Conservation (phyloP, 2,329 filamentous ascomycete genomes). For the Trichoderma harzianum region DNA sequence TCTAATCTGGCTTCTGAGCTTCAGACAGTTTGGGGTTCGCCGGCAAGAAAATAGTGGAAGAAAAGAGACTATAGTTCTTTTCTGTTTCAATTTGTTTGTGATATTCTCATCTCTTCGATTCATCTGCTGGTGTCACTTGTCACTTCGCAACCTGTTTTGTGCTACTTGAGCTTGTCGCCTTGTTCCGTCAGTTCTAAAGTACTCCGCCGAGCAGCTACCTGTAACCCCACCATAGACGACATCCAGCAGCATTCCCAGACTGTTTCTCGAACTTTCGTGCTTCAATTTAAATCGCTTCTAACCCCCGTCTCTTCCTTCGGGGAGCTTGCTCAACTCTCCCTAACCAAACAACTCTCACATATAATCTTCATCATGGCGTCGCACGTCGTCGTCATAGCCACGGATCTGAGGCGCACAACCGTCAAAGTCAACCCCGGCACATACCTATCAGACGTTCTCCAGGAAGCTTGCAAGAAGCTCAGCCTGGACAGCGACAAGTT, state of each 20-base stretch:
- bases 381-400: conserved; percentile 83
- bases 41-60: background rate
- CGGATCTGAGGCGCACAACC: conserved; percentile 70
- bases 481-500: conserved; percentile 69
- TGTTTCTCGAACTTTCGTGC: background rate
- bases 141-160: background rate
- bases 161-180: background rate
- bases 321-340: background rate
- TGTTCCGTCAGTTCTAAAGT: background rate
- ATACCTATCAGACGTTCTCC: conserved; percentile 78
- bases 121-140: background rate
- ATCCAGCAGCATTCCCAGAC: background rate
- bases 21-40: background rate
- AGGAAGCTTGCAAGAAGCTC: conserved; percentile 84
- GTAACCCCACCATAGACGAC: background rate
- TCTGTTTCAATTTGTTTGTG: background rate
- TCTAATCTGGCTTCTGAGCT: conserved; percentile 4
- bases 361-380: conserved; percentile 63
- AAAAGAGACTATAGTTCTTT: background rate
- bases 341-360: background rate
- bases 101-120: background rate
- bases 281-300: background rate
- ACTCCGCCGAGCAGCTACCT: background rate
- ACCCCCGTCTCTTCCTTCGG: background rate
- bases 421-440: conserved; percentile 82